A percentile compares a stretch with the other conserved stretches of the same genome.
phyloP scores from a whole-genome alignment of 2,329 filamentous ascomycete genomes.

The Aspergillus udagawae region DNA sequence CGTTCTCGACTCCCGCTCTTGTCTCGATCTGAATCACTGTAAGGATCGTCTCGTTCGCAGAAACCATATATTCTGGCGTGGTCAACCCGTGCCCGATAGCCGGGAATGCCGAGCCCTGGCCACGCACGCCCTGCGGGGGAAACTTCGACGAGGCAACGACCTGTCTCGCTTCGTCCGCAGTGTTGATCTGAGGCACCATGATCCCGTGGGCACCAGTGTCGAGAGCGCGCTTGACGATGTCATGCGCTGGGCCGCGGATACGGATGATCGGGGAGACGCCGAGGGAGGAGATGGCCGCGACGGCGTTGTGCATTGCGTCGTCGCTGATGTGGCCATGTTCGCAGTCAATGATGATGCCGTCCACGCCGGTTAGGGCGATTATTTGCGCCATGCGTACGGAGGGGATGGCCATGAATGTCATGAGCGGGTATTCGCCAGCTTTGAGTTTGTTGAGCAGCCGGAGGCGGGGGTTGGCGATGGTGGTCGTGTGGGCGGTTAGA shows the following conservation, averaged over 20 bases:
- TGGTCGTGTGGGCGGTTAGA: too few relatives aligned
- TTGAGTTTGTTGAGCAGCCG: too few relatives aligned
- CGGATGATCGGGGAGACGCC: background rate
- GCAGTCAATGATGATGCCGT: slow-evolving; percentile 57
- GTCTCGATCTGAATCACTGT: too few relatives aligned
- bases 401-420: too few relatives aligned
- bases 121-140: slow-evolving; percentile 26
- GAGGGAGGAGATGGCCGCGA: background rate
- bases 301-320: background rate
- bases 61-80: too few relatives aligned
- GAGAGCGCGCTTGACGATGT: background rate
- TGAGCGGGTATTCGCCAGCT: too few relatives aligned
- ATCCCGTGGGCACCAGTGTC: background rate
- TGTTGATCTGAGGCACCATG: slow-evolving; percentile 40
- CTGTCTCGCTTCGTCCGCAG: slow-evolving; percentile 42
- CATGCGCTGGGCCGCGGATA: background rate
- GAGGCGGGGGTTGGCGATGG: too few relatives aligned
- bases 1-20: too few relatives aligned
- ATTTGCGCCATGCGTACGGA: too few relatives aligned
- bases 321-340: slow-evolving; percentile 2
- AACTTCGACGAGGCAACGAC: slow-evolving; percentile 23
- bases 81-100: too few relatives aligned
- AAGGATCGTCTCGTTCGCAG: too few relatives aligned
- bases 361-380: slow-evolving; percentile 52
- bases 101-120: slow-evolving; percentile 3